A percentile compares a stretch with the other conserved stretches of the same genome.
Conservation (phyloP, 441 rosid genomes). For the California macrophylla region DNA sequence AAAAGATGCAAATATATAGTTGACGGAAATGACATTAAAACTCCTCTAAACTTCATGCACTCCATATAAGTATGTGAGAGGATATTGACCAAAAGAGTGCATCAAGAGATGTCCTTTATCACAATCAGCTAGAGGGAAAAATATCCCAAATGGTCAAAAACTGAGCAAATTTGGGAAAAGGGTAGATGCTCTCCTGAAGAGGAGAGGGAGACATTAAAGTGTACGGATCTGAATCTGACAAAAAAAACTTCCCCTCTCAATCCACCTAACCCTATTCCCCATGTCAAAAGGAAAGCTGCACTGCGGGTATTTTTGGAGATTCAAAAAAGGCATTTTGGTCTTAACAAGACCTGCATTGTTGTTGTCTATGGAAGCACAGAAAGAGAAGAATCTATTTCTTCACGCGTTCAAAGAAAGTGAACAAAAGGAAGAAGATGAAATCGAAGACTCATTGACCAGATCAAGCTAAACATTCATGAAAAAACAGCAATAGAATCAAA, state of each 20-base stretch:
- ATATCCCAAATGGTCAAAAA: not conserved
- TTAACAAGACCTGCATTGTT: not conserved
- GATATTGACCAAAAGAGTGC: not conserved
- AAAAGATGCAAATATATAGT: not conserved
- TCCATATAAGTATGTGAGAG: not conserved
- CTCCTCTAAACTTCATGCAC: not conserved
- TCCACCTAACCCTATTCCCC: not conserved
- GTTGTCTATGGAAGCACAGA: not conserved
- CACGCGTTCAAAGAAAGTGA: not conserved
- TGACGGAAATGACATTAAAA: not conserved
- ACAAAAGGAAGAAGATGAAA: not conserved
- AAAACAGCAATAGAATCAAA: not conserved
- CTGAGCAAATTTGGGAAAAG: not conserved
- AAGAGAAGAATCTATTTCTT: not conserved
- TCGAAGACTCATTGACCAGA: not conserved
- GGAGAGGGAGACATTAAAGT: not conserved
- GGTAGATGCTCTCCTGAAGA: too few species aligned
- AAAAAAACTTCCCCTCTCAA: not conserved
- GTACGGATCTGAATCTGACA: not conserved
- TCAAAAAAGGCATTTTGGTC: not conserved
- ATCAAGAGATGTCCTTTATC: not conserved
- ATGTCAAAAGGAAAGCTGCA: not conserved
- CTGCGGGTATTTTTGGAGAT: not conserved
- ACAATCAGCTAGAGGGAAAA: not conserved
- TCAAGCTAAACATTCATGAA: not conserved